Percentiles rank a stretch among this genome's conserved stretches.
Evolutionary conservation across 352 stramenopile species (phyloP).

Genomic region (Saprolegnia diclina): DNA sequence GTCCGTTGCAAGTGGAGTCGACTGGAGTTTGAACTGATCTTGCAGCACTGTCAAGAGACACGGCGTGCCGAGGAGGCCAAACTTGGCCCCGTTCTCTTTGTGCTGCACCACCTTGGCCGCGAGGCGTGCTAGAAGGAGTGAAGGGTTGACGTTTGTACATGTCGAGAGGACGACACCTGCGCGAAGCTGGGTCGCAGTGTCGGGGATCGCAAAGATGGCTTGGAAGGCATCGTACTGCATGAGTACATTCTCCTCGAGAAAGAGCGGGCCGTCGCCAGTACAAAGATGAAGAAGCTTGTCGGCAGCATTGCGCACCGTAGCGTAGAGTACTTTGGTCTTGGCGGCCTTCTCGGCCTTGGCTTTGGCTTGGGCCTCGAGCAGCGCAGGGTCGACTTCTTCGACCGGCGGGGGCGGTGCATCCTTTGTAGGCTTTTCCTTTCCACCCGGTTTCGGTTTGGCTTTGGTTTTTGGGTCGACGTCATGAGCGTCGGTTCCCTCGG

Average conservation of each 20-base stretch:
- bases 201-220: neutral
- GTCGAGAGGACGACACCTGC: neutral
- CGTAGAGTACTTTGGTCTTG: neutral
- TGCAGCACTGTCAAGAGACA: constrained; percentile 9
- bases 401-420: neutral
- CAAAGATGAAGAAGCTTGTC: constrained; percentile 22
- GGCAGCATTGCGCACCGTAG: constrained; percentile 14
- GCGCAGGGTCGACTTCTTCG: neutral
- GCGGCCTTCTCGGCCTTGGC: constrained; percentile 6
- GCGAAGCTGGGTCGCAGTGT: constrained; percentile 2
- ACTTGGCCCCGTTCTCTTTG: constrained; percentile 1
- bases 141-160: neutral
- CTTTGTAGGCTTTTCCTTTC: constrained; percentile 8
- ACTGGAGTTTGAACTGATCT: constrained; percentile 14
- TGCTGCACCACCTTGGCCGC: constrained; percentile 8
- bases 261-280: constrained; percentile 10
- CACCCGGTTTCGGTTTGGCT: neutral
- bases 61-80: neutral
- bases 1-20: neutral
- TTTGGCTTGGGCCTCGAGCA: neutral
- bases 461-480: neutral
- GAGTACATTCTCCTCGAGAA: neutral
- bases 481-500: constrained; percentile 3
- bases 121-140: constrained; percentile 1
- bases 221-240: constrained; percentile 21